Evolutionary conservation across 2,329 filamentous ascomycete genomes (phyloP).

Genomic region (Trichoderma simmonsii): DNA sequence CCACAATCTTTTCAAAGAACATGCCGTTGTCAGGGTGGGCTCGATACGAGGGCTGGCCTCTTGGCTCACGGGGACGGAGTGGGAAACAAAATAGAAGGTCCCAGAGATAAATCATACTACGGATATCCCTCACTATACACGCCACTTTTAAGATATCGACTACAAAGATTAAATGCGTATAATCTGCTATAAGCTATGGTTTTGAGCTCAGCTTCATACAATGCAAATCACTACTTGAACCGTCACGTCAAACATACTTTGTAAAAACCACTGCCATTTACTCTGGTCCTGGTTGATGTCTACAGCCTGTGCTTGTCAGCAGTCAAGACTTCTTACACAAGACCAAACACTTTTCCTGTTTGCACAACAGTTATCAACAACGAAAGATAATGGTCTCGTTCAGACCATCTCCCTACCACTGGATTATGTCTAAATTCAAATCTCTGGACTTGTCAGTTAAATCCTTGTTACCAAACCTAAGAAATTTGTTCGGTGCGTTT

Average conservation of each 20-base stretch:
- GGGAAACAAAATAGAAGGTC: not conserved
- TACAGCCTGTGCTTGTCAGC: slow-evolving; percentile 20
- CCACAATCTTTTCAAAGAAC: slow-evolving; percentile 15
- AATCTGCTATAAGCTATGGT: not conserved
- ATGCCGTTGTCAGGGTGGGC: slow-evolving; percentile 20
- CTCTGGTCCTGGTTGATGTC: not conserved
- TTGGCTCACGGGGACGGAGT: slow-evolving; percentile 17
- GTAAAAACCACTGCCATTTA: not conserved
- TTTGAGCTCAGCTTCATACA: not conserved
- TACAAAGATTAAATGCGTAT: not conserved
- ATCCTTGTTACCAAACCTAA: slow-evolving; percentile 15
- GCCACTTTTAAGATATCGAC: not conserved
- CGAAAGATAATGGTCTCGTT: slow-evolving; percentile 11
- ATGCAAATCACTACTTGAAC: not conserved
- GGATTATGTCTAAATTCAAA: slow-evolving; percentile 15
- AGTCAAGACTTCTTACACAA: slow-evolving; percentile 18
- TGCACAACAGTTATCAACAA: slow-evolving; percentile 15
- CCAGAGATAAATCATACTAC: not conserved
- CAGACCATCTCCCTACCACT: slow-evolving; percentile 16
- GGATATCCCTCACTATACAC: not conserved
- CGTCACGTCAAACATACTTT: not conserved
- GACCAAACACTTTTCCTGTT: slow-evolving; percentile 4
- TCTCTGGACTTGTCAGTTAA: slow-evolving; percentile 18
- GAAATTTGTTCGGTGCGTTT: slow-evolving; percentile 1
- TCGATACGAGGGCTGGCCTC: slow-evolving; percentile 21